Evolutionary conservation across 2,329 filamentous ascomycete genomes (phyloP).

Genomic region (Xylariaceae sp.): DNA sequence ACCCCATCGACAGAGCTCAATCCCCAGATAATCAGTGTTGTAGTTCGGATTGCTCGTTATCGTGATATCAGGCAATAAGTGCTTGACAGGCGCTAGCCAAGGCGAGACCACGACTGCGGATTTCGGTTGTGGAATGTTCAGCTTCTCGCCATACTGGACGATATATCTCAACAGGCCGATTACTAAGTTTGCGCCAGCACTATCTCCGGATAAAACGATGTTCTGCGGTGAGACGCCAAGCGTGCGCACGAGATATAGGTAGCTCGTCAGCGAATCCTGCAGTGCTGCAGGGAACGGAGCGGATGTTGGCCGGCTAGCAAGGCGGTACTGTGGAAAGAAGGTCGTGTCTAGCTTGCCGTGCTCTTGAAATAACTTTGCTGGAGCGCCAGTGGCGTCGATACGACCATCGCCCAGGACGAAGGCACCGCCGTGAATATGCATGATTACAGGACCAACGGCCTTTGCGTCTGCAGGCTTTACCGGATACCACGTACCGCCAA

Average conservation of each 20-base stretch:
- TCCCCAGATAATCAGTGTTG: slow-evolving; percentile 37
- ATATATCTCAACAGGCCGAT: slow-evolving; percentile 45
- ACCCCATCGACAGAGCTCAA: slow-evolving; percentile 40
- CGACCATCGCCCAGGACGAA: slow-evolving; percentile 24
- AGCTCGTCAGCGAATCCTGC: slow-evolving; percentile 45
- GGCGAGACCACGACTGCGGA: slow-evolving; percentile 36
- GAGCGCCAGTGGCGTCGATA: slow-evolving; percentile 1
- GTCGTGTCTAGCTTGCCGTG: slow-evolving; percentile 36
- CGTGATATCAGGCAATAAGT: slow-evolving; percentile 12
- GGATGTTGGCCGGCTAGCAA: slow-evolving; percentile 36
- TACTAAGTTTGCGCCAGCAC: slow-evolving; percentile 44
- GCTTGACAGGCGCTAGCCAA: slow-evolving; percentile 23
- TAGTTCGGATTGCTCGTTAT: slow-evolving; percentile 18
- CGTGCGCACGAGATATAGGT: slow-evolving; percentile 38
- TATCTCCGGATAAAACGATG: slow-evolving; percentile 46
- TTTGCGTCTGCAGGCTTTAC: slow-evolving; percentile 7
- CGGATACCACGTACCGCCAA: slow-evolving; percentile 31
- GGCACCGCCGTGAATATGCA: slow-evolving; percentile 28
- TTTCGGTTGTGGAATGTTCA: slow-evolving; percentile 12
- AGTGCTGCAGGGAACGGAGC: slow-evolving; percentile 46
- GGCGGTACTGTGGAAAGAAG: slow-evolving; percentile 45
- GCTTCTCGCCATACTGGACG: slow-evolving; percentile 32
- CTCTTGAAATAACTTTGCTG: slow-evolving; percentile 29
- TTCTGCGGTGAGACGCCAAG: slow-evolving; percentile 33
- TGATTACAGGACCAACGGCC: slow-evolving; percentile 12